phyloP scores from a whole-genome alignment of 257 asterid species.

The Cynanchum wilfordii region DNA sequence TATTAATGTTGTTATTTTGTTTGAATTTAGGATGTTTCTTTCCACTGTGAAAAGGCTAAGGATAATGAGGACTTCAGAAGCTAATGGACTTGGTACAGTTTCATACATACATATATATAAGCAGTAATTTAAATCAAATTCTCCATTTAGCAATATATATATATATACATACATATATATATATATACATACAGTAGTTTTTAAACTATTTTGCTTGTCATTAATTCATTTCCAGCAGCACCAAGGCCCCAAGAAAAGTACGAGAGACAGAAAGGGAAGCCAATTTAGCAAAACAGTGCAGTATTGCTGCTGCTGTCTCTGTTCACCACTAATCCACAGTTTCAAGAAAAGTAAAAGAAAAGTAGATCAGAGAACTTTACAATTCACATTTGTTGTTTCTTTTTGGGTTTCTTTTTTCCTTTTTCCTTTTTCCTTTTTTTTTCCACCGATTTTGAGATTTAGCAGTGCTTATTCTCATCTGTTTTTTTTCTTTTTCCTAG shows the following conservation, averaged over 20 bases:
- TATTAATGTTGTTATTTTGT: background rate
- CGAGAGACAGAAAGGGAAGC: conserved; percentile 17
- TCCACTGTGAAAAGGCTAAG: conserved; percentile 72
- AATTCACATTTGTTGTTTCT: background rate
- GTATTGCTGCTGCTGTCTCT: background rate
- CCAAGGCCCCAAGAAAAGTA: conserved; percentile 17
- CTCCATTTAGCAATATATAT: background rate
- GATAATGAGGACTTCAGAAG: conserved; percentile 78
- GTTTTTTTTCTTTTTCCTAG: conserved; percentile 14
- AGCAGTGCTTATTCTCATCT: conserved; percentile 14
- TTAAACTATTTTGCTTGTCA: background rate
- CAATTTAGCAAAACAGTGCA: background rate
- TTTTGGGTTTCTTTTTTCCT: background rate
- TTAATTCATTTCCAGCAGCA: conserved; percentile 1
- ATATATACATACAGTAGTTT: no score
- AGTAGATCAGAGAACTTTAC: conserved; percentile 4
- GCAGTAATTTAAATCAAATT: background rate
- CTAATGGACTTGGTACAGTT: conserved; percentile 68
- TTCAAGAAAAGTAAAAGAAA: background rate
- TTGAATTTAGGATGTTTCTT: conserved; percentile 62
- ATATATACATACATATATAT: no score
- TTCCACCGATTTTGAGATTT: conserved; percentile 6
- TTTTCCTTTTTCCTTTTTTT: conserved; percentile 7
- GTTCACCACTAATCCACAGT: background rate
- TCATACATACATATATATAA: conserved; percentile 8